Conservation (phyloP, 1,284 basidiomycete genomes). For the Pterulicium gracile region DNA sequence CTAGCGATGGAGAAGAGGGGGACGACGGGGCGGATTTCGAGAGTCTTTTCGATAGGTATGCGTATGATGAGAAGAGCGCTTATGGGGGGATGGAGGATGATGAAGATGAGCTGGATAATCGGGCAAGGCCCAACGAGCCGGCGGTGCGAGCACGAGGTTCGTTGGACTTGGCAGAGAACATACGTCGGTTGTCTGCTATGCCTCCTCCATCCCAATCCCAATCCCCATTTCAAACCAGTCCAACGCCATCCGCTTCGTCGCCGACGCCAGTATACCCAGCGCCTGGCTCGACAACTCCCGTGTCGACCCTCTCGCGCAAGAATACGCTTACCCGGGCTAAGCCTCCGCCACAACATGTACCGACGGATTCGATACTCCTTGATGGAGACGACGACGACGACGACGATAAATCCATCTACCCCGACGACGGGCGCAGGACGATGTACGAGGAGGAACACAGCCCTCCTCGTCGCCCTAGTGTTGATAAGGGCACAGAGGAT, state of each 20-base stretch:
- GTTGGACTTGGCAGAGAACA: not conserved
- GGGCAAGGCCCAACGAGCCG: conserved; percentile 9
- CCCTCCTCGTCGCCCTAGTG: too few species aligned
- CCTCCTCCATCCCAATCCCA: too few species aligned
- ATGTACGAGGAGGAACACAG: conserved; percentile 35
- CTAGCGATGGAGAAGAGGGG: conserved; percentile 14
- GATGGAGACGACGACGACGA: conserved; percentile 13
- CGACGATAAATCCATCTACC: conserved; percentile 13
- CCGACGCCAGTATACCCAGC: too few species aligned
- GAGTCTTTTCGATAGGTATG: conserved; percentile 17
- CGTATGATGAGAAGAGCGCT: conserved; percentile 5
- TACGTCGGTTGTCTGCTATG: too few species aligned
- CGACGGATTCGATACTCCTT: not conserved
- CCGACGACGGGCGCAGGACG: conserved; percentile 18
- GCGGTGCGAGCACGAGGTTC: not conserved
- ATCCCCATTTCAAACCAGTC: too few species aligned
- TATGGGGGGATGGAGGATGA: conserved; percentile 8
- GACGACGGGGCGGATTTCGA: conserved; percentile 20
- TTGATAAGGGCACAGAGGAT: too few species aligned
- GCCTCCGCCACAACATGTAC: not conserved
- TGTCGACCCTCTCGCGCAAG: too few species aligned
- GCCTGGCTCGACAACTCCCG: too few species aligned
- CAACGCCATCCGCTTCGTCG: too few species aligned
- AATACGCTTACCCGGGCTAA: too few species aligned
- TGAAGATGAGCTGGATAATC: conserved; percentile 18